A percentile compares a stretch with the other conserved stretches of the same genome.
These are phyloP conservation scores for Hibiscus trionum DNA, from an alignment of 345 rosid genomes.

Conservation along the genomic window DNA sequence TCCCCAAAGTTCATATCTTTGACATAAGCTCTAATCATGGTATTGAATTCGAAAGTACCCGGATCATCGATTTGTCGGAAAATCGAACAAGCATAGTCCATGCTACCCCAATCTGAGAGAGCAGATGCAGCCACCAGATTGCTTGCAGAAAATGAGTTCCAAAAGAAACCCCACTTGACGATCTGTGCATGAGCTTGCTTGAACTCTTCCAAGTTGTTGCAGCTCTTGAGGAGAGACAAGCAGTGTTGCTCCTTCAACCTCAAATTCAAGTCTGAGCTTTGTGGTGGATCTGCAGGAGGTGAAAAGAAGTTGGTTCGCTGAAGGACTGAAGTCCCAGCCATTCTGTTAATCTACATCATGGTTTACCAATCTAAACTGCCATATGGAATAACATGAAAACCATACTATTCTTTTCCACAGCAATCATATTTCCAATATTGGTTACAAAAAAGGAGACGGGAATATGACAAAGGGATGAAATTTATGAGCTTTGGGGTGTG, in stretches of 20 bases:
- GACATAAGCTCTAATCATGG: conserved; percentile 35
- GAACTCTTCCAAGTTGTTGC: conserved; percentile 34
- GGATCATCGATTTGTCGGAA: conserved; percentile 25
- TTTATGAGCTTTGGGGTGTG: background rate
- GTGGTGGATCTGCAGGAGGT: conserved; percentile 18
- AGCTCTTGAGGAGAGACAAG: conserved; percentile 42
- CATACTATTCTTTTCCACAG: background rate
- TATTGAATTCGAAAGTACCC: conserved; percentile 30
- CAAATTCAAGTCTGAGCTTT: conserved; percentile 22
- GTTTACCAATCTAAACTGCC: background rate
- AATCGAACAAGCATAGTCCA: conserved; percentile 39
- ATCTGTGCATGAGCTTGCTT: conserved; percentile 33
- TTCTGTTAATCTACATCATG: conserved; percentile 24
- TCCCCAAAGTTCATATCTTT: conserved; percentile 20
- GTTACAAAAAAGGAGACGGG: too few relatives aligned
- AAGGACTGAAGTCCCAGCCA: conserved; percentile 35
- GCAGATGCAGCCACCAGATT: conserved; percentile 33
- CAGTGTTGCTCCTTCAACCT: conserved; percentile 51
- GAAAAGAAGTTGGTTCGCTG: conserved; percentile 19
- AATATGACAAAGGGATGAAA: background rate
- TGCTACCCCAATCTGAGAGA: conserved; percentile 21
- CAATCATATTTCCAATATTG: too few relatives aligned
- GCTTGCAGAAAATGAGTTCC: conserved; percentile 23
- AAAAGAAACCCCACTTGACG: conserved; percentile 31
- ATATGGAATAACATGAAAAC: background rate